Conservation (phyloP, 2,329 filamentous ascomycete genomes). For the Dendrostoma leiphaemia region DNA sequence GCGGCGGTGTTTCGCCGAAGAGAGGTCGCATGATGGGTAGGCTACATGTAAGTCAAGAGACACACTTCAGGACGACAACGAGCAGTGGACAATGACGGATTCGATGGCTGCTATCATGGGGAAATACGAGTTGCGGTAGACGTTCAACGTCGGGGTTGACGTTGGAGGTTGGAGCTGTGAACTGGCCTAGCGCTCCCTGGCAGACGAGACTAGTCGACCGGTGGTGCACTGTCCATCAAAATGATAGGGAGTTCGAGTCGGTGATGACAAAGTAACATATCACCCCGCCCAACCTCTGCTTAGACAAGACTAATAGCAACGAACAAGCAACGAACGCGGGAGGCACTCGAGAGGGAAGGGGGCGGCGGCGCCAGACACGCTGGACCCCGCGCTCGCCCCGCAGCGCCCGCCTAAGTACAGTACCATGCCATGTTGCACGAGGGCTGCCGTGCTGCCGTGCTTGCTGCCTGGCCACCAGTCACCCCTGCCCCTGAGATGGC, state of each 20-base stretch:
- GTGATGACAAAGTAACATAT: not conserved
- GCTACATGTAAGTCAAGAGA: constrained; percentile 11
- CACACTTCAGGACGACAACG: not conserved
- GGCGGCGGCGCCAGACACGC: too few relatives aligned
- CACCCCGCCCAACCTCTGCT: not conserved
- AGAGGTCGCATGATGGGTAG: constrained; percentile 41
- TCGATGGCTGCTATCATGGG: constrained; percentile 10
- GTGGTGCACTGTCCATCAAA: not conserved
- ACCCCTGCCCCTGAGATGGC: not conserved
- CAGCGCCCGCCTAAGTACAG: not conserved
- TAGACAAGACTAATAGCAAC: too few relatives aligned
- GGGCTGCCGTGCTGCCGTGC: not conserved
- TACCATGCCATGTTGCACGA: too few relatives aligned
- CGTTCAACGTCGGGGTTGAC: not conserved
- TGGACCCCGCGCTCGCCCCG: constrained; percentile 2
- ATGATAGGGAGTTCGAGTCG: not conserved
- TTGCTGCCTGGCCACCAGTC: not conserved
- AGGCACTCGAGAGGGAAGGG: not conserved
- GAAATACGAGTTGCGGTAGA: too few relatives aligned
- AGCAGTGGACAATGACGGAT: not conserved
- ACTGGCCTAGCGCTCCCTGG: not conserved
- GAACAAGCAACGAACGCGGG: too few relatives aligned
- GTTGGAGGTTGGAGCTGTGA: not conserved
- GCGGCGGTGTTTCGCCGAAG: constrained; percentile 41
- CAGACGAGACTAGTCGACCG: not conserved